Base-by-base conservation (phyloP, 768 basidiomycete species). In the Leucocoprinus leucothites region DNA sequence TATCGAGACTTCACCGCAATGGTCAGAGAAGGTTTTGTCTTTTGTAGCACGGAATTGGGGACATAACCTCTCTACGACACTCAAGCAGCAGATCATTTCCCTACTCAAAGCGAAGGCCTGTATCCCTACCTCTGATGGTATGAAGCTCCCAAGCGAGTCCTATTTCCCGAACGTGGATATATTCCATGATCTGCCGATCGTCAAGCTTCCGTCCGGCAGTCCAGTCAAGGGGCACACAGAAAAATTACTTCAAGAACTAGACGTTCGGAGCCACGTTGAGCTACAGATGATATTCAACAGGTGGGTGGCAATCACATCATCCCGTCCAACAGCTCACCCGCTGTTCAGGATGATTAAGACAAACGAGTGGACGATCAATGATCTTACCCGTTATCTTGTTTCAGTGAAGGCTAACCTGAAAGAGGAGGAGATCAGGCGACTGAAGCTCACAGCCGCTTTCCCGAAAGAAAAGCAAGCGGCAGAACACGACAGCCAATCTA, bases 271-370 rank as follows among this genome's bases (percentile, higher is more conserved):
- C 65, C 94, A 95, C 59, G 93, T 98, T 6, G 91, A 98, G 57
- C 76, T 98, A 1, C 94, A 98, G 67, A 74, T 97, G 2, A 80
- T 99, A n/a, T 99, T 99, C 65, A 82, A 88, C 51, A 79, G 94
- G 86, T 90, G 51, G 47, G 75, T 60, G 22, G 19, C 35, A 24
- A 13, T 1, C 16, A 21, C 40, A 9, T 34, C 7, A 5, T 25
- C 24, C 9, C 11, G 16, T n/a, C 21, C 18, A 34, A 34, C 40
- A n/a, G 26, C 40, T 43, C 40, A 42, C 18, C 13, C 46, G 38
- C 14, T 25, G 47, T 47, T n/a, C 42, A 92, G 91, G 67, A 90
- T 92, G 89, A 82, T 92, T 60, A 89, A 87, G 67, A 91, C 89
- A 44, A 92, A 93, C 25, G 87, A 91, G 60, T 95, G 94, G 94